Evolutionary conservation across 2,329 filamentous ascomycete genomes (phyloP).

Genomic region (Arthroderma sp.): DNA sequence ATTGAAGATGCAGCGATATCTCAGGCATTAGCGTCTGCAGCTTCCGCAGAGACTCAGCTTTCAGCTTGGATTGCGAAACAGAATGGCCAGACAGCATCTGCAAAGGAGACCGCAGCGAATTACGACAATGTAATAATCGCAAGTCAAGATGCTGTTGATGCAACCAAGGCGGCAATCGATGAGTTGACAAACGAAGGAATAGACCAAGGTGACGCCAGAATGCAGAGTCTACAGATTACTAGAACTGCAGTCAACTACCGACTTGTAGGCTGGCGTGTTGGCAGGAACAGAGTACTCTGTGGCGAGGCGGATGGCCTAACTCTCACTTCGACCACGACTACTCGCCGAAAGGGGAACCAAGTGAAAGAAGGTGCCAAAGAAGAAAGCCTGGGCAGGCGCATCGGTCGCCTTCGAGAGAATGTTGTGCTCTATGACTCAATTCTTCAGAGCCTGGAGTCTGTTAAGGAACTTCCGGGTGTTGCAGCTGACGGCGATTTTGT

Average conservation of each 20-base stretch:
- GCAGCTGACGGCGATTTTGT: slow-evolving; percentile 69
- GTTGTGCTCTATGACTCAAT: slow-evolving; percentile 84
- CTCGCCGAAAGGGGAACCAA: slow-evolving; percentile 36
- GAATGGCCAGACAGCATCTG: slow-evolving; percentile 28
- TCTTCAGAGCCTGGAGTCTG: slow-evolving; percentile 77
- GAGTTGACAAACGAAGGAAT: slow-evolving; percentile 76
- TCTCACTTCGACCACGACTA: slow-evolving; percentile 37
- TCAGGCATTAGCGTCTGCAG: slow-evolving; percentile 62
- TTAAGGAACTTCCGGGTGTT: slow-evolving; percentile 80
- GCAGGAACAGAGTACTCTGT: slow-evolving; percentile 77
- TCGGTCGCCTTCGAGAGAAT: slow-evolving; percentile 72
- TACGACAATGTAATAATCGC: slow-evolving; percentile 86
- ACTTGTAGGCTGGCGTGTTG: slow-evolving; percentile 87
- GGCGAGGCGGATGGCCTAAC: slow-evolving; percentile 65
- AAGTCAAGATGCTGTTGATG: slow-evolving; percentile 87
- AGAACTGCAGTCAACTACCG: slow-evolving; percentile 89
- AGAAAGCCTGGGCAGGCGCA: slow-evolving; percentile 60
- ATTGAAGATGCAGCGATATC: slow-evolving; percentile 91
- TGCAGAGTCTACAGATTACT: slow-evolving; percentile 88
- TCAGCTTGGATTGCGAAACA: slow-evolving; percentile 36
- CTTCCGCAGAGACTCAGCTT: slow-evolving; percentile 43
- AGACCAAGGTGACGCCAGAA: slow-evolving; percentile 66
- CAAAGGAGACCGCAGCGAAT: slow-evolving; percentile 60
- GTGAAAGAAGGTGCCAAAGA: slow-evolving; percentile 45
- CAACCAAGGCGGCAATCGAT: slow-evolving; percentile 84